These are phyloP conservation scores for Saprolegnia diclina DNA, from an alignment of 352 stramenopile species.

Conservation along the genomic window DNA sequence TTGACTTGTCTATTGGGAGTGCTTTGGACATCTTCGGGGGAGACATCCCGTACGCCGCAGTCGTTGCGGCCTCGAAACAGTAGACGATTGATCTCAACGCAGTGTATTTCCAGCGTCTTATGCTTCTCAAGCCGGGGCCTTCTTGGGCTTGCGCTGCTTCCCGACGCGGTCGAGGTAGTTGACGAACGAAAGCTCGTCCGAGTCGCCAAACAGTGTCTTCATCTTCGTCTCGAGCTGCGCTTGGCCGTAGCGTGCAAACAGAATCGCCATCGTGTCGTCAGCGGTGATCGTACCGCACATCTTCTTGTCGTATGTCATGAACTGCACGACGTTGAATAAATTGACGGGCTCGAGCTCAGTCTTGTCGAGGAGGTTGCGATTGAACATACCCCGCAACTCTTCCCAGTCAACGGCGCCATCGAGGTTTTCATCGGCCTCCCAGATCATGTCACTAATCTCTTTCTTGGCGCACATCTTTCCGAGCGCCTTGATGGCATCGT, in stretches of 20 bases:
- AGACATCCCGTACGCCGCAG: slow-evolving; percentile 89
- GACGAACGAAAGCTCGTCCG: slow-evolving; percentile 72
- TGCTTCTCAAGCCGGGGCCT: neutral
- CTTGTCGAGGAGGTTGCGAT: slow-evolving; percentile 93
- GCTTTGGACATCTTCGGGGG: slow-evolving; percentile 97
- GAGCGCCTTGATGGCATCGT: slow-evolving; percentile 89
- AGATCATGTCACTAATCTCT: slow-evolving; percentile 97
- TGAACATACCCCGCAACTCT: slow-evolving; percentile 95
- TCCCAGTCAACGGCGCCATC: slow-evolving; percentile 93
- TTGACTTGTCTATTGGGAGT: slow-evolving; percentile 98
- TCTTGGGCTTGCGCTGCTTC: slow-evolving; percentile 44
- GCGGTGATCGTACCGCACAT: slow-evolving; percentile 91
- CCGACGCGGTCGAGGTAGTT: slow-evolving; percentile 70
- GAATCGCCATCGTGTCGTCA: slow-evolving; percentile 97
- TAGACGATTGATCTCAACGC: neutral
- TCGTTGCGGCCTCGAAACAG: slow-evolving; percentile 63
- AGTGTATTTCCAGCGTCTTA: neutral
- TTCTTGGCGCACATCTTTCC: slow-evolving; percentile 91
- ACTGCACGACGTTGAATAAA: slow-evolving; percentile 96
- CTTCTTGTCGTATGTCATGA: slow-evolving; percentile 97
- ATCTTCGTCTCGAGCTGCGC: slow-evolving; percentile 87
- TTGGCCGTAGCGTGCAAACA: slow-evolving; percentile 91
- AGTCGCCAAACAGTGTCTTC: slow-evolving; percentile 88
- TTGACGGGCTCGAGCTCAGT: slow-evolving; percentile 93
- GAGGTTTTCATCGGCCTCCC: slow-evolving; percentile 97